phyloP scores from a whole-genome alignment of 805 yeast species.

The Hanseniaspora osmophila region DNA sequence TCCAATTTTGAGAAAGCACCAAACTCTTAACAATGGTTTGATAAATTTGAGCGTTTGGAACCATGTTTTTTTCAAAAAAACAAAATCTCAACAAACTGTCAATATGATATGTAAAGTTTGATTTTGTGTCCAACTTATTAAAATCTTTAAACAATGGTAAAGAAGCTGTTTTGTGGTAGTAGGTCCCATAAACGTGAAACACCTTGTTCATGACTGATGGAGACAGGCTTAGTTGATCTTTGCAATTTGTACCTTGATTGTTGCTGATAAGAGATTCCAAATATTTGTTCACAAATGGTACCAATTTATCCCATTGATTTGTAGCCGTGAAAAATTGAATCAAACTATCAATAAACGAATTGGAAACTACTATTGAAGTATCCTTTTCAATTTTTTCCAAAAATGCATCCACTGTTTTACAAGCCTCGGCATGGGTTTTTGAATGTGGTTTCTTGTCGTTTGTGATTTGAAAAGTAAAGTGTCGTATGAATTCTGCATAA shows the following conservation, averaged over 20 bases:
- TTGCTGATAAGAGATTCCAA: neutral
- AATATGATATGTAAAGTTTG: constrained; percentile 8
- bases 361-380: neutral
- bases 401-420: neutral
- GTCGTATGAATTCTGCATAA: neutral
- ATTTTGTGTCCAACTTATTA: constrained; percentile 1
- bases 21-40: constrained; percentile 11
- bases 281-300: neutral
- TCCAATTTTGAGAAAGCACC: constrained; percentile 15
- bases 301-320: neutral
- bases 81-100: constrained; percentile 10
- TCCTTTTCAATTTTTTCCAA: neutral
- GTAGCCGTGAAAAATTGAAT: neutral
- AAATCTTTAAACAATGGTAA: neutral
- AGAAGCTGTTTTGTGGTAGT: neutral
- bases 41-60: constrained; percentile 11
- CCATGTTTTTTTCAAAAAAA: constrained; percentile 12
- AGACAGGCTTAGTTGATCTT: too few relatives aligned
- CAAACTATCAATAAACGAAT: neutral
- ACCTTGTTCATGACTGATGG: neutral
- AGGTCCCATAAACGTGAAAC: neutral
- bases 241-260: neutral
- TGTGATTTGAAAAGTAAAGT: neutral
- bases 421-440: neutral
- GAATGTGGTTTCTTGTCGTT: neutral